phyloP scores from a whole-genome alignment of 352 stramenopile genomes.

The Pythium utonaiense region DNA sequence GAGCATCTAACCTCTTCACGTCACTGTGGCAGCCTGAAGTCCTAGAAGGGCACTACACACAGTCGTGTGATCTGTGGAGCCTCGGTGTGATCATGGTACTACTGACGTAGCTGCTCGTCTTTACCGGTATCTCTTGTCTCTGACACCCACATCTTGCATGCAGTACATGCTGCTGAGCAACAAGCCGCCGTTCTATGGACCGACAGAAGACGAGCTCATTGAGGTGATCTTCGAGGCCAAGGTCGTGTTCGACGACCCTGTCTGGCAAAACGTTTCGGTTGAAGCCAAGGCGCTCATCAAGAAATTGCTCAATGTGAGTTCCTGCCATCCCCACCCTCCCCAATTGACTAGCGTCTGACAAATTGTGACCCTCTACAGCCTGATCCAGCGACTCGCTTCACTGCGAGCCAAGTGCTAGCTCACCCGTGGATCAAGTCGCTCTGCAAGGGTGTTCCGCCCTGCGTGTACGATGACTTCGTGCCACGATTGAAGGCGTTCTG shows the following conservation, averaged over 20 bases:
- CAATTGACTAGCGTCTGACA: not conserved
- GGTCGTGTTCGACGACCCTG: conserved; percentile 41
- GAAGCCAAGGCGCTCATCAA: conserved; percentile 72
- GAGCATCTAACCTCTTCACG: not conserved
- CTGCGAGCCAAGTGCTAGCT: conserved; percentile 53
- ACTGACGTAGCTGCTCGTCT: not conserved
- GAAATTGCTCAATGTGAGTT: conserved; percentile 64
- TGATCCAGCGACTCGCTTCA: conserved; percentile 48
- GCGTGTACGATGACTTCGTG: conserved; percentile 65
- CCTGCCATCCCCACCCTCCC: no score
- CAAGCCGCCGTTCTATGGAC: conserved; percentile 59
- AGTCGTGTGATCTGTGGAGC: conserved; percentile 79
- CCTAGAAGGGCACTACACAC: conserved; percentile 67
- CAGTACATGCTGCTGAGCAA: conserved; percentile 86
- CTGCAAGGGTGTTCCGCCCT: conserved; percentile 28
- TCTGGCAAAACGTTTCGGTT: conserved; percentile 52
- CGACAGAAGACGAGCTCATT: conserved; percentile 68
- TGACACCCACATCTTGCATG: not conserved
- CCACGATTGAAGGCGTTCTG: conserved; percentile 64
- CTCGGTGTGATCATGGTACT: conserved; percentile 80
- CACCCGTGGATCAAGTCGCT: conserved; percentile 75
- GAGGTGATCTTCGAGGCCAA: conserved; percentile 73
- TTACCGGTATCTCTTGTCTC: not conserved
- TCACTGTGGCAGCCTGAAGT: conserved; percentile 42
- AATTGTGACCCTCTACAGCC: conserved; percentile 25